Evolutionary conservation across 805 yeast species (phyloP), one percentile per base, ranked within the genome.

Genomic region (Kazachstania psychrophila): DNA sequence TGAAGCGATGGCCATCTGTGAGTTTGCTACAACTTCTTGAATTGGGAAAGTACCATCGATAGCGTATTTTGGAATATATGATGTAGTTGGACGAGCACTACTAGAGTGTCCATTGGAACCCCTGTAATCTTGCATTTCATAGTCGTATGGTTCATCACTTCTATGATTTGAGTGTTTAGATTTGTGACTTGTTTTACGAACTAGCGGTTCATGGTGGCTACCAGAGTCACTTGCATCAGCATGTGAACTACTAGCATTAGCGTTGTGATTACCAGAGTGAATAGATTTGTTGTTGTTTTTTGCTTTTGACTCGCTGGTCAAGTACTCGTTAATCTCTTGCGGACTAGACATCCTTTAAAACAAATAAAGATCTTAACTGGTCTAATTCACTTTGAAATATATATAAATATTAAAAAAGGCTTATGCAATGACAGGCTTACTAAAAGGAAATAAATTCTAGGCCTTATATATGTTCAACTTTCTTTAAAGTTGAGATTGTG

Each of bases 21-120:
- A 47, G 30, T 56, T 57, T 17, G 62, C 58, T 2, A 53, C 48
- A 19, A 57, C 61, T 37, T 57, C 60, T 31, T 54, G 59, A 12
- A 54, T 52, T 5, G 56, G 53, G 27, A 36, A 55, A 16, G 34
- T 23, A 20, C 43, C 44, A 19, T 38, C 48, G 2, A 43, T 41
- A 8, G 48, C 28, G 22, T 51, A 49, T 36, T 52, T 52, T 6
- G 58, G 60, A n/a, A 53, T 49, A 33, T 57, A 54, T 6, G 49
- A 38, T 3, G 49, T 41, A 3, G 45, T 39, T 10, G 49, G 49
- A 15, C 26, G 25, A 25, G 12, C 18, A 17, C 5, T 13, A 25
- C 18, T n/a, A 18, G 11, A 4, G 7, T 31, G 18, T n/a, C 16
- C 28, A 25, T 18, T 17, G n/a, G 18, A 19, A 22, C 37, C 37